Conservation (phyloP, 2,329 filamentous ascomycete species). For the Rutstroemia sp. region DNA sequence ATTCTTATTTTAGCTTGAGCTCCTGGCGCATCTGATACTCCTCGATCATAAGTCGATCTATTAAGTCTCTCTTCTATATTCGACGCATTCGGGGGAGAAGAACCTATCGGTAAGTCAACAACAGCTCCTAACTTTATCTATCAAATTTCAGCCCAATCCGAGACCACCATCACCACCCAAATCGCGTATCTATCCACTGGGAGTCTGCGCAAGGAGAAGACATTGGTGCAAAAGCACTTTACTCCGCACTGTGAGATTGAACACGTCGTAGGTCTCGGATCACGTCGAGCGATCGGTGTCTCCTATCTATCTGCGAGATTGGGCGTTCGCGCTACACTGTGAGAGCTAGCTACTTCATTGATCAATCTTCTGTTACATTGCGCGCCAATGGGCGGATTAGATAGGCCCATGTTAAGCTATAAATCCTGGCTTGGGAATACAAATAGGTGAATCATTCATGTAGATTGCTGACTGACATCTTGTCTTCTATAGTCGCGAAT, state of each 20-base stretch:
- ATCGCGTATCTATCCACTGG: constrained; percentile 2
- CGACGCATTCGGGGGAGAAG: not conserved
- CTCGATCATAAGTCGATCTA: not conserved
- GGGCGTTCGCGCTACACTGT: constrained; percentile 1
- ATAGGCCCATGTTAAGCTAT: constrained; percentile 5
- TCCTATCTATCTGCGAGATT: not conserved
- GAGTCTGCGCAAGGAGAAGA: not conserved
- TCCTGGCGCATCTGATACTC: constrained; percentile 1
- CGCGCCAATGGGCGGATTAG: constrained; percentile 1
- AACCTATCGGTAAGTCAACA: not conserved
- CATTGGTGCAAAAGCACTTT: not conserved
- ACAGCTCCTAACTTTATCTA: not conserved
- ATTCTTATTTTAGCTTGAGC: constrained; percentile 2
- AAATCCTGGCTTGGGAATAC: not conserved
- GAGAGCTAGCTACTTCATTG: constrained; percentile 2
- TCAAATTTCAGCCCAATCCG: not conserved
- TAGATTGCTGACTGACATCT: constrained; percentile 4
- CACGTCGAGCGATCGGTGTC: constrained; percentile 1
- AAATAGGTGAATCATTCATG: not conserved
- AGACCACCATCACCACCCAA: not conserved
- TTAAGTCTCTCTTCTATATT: not conserved
- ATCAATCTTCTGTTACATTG: constrained; percentile 4
- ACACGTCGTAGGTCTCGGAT: constrained; percentile 9
- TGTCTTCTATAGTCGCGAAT: constrained; percentile 3
- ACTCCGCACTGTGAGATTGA: not conserved